phyloP scores from a whole-genome alignment of 1,284 basidiomycete genomes.

The Rhodotorula sp. region DNA sequence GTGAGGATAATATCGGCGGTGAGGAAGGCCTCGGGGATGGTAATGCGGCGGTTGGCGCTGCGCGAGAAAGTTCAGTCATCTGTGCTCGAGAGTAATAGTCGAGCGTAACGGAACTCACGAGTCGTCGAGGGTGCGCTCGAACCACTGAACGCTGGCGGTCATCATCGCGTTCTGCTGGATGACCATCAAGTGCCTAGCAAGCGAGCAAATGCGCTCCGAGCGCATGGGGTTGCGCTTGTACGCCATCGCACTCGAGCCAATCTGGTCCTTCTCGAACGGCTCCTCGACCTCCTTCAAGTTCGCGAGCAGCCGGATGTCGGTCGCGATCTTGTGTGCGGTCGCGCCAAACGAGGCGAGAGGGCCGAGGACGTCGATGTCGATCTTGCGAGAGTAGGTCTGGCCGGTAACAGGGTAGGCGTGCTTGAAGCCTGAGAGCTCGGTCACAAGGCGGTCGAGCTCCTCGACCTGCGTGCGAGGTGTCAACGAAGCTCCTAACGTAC shows the following conservation, averaged over 20 bases:
- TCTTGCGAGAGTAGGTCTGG: constrained; percentile 97
- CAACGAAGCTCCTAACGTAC: not conserved
- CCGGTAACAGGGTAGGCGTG: constrained; percentile 97
- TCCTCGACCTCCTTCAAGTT: constrained; percentile 99
- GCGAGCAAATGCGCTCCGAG: constrained; percentile 92
- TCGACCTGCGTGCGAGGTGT: constrained; percentile 62
- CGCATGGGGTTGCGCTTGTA: constrained; percentile 99
- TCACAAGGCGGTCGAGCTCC: constrained; percentile 82
- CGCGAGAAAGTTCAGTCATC: constrained; percentile 7
- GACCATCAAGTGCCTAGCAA: constrained; percentile 88
- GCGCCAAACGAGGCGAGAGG: constrained; percentile 88
- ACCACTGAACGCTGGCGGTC: constrained; percentile 91
- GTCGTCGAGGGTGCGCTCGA: constrained; percentile 93
- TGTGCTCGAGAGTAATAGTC: not conserved
- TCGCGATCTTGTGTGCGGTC: constrained; percentile 96
- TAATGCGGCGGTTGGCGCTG: constrained; percentile 92
- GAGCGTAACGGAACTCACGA: constrained; percentile 54
- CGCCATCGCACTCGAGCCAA: constrained; percentile 83
- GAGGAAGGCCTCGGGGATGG: constrained; percentile 94
- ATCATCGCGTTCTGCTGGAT: constrained; percentile 89
- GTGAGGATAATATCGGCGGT: constrained; percentile 95
- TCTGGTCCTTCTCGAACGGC: constrained; percentile 98
- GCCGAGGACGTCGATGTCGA: constrained; percentile 89
- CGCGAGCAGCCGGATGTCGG: constrained; percentile 86
- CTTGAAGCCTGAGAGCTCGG: constrained; percentile 83